These are phyloP conservation scores for Leishmania amazonensis DNA, from an alignment of 208 protist genomes.

Conservation along the genomic window DNA sequence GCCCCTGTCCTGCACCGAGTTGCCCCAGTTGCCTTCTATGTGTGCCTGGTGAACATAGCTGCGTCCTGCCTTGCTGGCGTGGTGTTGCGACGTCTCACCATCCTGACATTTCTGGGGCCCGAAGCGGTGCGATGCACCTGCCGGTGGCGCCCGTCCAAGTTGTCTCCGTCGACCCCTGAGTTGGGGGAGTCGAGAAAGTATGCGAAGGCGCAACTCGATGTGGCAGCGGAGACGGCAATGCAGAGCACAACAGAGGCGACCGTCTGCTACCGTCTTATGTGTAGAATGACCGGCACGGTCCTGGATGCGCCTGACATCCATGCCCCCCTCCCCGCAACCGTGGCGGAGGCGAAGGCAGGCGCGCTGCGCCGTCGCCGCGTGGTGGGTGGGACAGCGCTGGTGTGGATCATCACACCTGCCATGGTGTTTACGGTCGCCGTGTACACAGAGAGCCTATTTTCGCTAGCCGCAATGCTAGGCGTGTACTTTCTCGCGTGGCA, in stretches of 20 bases:
- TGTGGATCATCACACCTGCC: conserved; percentile 68
- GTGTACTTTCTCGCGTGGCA: conserved; percentile 54
- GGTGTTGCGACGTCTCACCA: conserved; percentile 58
- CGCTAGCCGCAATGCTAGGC: conserved; percentile 53
- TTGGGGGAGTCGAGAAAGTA: not conserved
- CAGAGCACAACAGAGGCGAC: conserved; percentile 15
- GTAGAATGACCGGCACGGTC: conserved; percentile 24
- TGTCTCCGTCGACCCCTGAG: not conserved
- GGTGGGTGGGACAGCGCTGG: conserved; percentile 49
- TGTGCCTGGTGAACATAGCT: conserved; percentile 49
- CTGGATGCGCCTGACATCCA: conserved; percentile 12
- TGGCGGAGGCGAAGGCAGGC: not conserved
- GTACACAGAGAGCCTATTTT: conserved; percentile 86
- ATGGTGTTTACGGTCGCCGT: conserved; percentile 70
- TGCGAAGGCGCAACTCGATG: not conserved
- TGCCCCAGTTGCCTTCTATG: conserved; percentile 53
- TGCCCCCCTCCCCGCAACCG: conserved; percentile 11
- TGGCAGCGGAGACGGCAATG: not conserved
- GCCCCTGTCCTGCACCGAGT: conserved; percentile 32
- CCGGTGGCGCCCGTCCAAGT: conserved; percentile 3
- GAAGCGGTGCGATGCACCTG: conserved; percentile 26
- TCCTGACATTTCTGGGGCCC: conserved; percentile 51
- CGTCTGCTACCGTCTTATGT: conserved; percentile 19
- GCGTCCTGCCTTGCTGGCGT: conserved; percentile 42
- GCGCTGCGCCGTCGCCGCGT: conserved; percentile 34